phyloP scores from a whole-genome alignment of 1,139 yeast genomes.

The Groenewaldozyma auringiensis region DNA sequence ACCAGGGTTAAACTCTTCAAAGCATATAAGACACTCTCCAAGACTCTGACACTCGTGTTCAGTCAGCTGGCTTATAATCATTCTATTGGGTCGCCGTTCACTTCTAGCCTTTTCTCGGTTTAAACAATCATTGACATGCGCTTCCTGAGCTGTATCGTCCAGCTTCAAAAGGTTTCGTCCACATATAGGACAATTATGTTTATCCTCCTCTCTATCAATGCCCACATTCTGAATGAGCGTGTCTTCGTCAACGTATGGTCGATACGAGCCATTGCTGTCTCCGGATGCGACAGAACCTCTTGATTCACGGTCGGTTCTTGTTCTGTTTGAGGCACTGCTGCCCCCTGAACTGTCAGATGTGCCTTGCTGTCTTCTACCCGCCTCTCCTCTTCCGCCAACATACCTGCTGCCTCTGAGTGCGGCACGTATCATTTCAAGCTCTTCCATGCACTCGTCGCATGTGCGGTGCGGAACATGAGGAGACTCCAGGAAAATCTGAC shows the following conservation, averaged over 20 bases:
- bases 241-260: slow-evolving; percentile 15
- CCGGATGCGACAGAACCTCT: slow-evolving; percentile 1
- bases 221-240: slow-evolving; percentile 26
- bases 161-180: slow-evolving; percentile 30
- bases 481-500: slow-evolving; percentile 40
- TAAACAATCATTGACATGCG: slow-evolving; percentile 66
- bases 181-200: slow-evolving; percentile 51
- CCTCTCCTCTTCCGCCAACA: slow-evolving; percentile 1
- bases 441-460: slow-evolving; percentile 64
- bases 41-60: slow-evolving; percentile 27
- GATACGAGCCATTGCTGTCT: slow-evolving; percentile 1
- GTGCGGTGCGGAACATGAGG: slow-evolving; percentile 54
- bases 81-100: slow-evolving; percentile 51
- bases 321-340: not conserved
- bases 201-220: slow-evolving; percentile 24
- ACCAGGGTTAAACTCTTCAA: slow-evolving; percentile 79
- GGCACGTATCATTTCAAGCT: slow-evolving; percentile 47
- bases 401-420: slow-evolving; percentile 17
- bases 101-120: slow-evolving; percentile 47
- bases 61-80: slow-evolving; percentile 77
- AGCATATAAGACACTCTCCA: slow-evolving; percentile 83
- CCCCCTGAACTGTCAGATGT: slow-evolving; percentile 3
- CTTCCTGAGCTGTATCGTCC: slow-evolving; percentile 46
- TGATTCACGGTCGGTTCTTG: not conserved
- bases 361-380: slow-evolving; percentile 1